Base-by-base conservation (phyloP, 2,329 filamentous ascomycete species). In the Aspergillus sp. region DNA sequence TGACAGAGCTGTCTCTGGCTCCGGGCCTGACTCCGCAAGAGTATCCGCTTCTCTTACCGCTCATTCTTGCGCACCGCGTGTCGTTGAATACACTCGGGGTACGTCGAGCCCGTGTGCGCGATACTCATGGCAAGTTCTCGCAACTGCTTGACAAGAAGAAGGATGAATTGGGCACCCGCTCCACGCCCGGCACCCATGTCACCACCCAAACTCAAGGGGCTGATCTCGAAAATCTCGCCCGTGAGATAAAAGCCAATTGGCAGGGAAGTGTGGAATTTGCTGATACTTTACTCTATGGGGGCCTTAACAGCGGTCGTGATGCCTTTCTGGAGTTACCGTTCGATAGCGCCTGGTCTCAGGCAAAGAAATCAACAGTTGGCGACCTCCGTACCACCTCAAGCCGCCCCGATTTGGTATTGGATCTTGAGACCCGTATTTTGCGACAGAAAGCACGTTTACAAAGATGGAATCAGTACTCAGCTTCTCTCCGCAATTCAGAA, bases 181-280 rank as follows among this genome's bases (percentile, higher is more conserved):
- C 72, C 19, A 68, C 75, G 20, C 64, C 67, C 12, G 68, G 54
- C 50, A 47, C 42, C 17, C 64, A 57, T 54, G 63, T 40, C 42
- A 48, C 41, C 42, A 48, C 61, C 3, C 49, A 56, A 54, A 74
- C 80, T 40, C 70, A 75, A 3, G 79, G 76, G 45, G 64, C 72
- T 0, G 77, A 84, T 40, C 54, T 68, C 3, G 76, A 70, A 11
- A 56, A 17, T 9, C 48, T 73, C 22, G 59, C 71, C 64, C 64
- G 67, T n/a, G 69, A 91, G 56, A 82, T 87, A 64, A 83, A 83
- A 42, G 80, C 83, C 2, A 90, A 91, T 64, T 96, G 92, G 92
- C 80, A 89, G 13, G 92, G 91, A 2, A 86, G 88, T 66, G 84
- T 88, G 58, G 82, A 85, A 56, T 93, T 91, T 88, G 82, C 90